These are phyloP conservation scores for Ceratocystis eucalypticola DNA, from an alignment of 2,329 filamentous ascomycete genomes.

Conservation along the genomic window DNA sequence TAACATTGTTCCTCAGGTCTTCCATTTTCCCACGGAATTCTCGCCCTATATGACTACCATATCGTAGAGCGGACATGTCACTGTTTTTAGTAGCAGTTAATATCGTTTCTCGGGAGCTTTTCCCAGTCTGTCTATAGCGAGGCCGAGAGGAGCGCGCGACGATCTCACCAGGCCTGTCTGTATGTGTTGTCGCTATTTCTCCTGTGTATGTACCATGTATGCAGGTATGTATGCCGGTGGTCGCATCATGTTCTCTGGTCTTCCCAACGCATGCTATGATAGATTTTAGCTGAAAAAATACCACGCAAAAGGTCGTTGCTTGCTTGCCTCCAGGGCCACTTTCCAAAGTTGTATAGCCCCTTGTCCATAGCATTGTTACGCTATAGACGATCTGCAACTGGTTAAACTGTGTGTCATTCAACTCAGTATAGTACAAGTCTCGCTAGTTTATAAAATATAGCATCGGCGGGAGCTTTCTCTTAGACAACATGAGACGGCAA, in stretches of 20 bases:
- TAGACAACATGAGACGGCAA: neutral
- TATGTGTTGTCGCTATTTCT: neutral
- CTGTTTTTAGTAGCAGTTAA: neutral
- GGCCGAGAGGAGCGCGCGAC: neutral
- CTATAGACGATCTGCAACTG: conserved; percentile 2
- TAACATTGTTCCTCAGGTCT: neutral
- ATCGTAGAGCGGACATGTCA: neutral
- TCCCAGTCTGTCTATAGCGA: neutral
- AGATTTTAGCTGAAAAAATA: neutral
- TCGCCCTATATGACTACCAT: neutral
- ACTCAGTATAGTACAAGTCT: neutral
- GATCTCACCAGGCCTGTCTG: neutral
- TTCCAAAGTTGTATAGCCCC: neutral
- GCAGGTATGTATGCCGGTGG: too few relatives aligned
- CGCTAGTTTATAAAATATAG: neutral
- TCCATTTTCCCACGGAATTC: neutral
- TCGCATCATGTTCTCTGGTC: neutral
- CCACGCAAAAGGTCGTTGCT: neutral
- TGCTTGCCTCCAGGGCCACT: neutral
- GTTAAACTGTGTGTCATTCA: neutral
- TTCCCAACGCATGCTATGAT: neutral
- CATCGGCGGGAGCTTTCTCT: neutral
- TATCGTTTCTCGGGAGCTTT: conserved; percentile 1
- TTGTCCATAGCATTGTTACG: neutral
- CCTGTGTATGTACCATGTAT: neutral